Conservation (phyloP, 129 eudicot genomes). For the Silybum marianum region DNA sequence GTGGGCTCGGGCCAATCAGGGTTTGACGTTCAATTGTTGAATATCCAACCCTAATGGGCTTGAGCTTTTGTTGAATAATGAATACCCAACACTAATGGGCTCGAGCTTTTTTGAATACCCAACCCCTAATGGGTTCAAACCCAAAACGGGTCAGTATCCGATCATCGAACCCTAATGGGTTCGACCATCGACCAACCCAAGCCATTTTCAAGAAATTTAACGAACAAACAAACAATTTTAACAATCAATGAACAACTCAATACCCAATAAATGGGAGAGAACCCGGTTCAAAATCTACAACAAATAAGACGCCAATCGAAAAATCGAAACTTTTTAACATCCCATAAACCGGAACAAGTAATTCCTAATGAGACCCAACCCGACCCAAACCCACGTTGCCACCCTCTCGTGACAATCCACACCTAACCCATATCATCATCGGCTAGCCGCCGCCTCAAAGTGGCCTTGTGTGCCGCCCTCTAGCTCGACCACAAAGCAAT, state of each 20-base stretch:
- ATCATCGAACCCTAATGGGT: neutral
- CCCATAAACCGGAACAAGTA: constrained; percentile 27
- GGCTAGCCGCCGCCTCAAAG: constrained; percentile 18
- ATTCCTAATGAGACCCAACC: constrained; percentile 17
- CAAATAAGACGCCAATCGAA: neutral
- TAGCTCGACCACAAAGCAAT: constrained; percentile 37
- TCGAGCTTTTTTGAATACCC: no score
- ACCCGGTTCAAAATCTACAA: constrained; percentile 24
- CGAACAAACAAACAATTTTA: neutral
- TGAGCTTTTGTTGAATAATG: no score
- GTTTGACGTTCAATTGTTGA: neutral
- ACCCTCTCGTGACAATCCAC: constrained; percentile 22
- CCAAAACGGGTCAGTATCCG: neutral
- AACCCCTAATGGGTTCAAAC: neutral
- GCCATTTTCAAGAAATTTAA: neutral
- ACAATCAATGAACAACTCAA: constrained; percentile 20
- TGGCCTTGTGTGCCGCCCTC: constrained; percentile 42
- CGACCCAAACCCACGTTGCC: neutral
- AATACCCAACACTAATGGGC: no score
- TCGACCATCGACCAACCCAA: neutral
- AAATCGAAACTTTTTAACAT: neutral
- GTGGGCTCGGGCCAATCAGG: neutral
- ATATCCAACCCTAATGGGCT: no score
- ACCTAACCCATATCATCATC: neutral
- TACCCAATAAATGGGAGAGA: neutral